These are phyloP conservation scores for Colletotrichum liriopes DNA, from an alignment of 2,329 filamentous ascomycete genomes.

Conservation along the genomic window DNA sequence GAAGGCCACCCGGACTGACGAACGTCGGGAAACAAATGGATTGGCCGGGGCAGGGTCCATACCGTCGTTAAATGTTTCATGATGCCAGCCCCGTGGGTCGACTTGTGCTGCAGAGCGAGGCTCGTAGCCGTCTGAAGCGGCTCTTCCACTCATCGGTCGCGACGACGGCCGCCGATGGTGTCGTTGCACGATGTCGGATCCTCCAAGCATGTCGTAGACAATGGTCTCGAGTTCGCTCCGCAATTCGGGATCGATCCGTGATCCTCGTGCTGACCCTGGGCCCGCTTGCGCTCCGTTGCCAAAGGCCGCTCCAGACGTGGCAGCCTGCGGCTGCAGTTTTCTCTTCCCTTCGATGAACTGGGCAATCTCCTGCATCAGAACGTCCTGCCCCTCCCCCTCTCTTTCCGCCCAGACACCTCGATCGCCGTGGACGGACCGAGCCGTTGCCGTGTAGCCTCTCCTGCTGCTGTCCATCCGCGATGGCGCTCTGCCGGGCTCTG, in stretches of 20 bases:
- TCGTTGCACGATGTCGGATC: neutral
- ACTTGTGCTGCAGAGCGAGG: neutral
- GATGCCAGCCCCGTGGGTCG: neutral
- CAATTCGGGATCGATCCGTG: neutral
- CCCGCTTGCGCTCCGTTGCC: neutral
- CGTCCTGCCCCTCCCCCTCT: neutral
- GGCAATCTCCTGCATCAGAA: neutral
- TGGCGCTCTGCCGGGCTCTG: neutral
- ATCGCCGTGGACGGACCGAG: neutral
- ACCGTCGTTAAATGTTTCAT: neutral
- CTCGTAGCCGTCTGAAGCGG: neutral
- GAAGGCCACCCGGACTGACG: neutral
- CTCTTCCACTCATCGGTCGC: neutral
- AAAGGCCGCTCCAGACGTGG: neutral
- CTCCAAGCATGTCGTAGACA: neutral
- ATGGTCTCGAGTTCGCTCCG: constrained; percentile 1
- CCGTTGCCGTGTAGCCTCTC: neutral
- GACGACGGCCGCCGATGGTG: neutral
- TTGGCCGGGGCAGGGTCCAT: neutral
- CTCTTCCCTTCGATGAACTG: neutral
- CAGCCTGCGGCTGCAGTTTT: neutral
- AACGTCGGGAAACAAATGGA: neutral
- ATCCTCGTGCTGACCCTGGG: neutral
- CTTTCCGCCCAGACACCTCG: neutral
- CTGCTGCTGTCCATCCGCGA: neutral